Evolutionary conservation across 768 basidiomycete species (phyloP), one percentile per base, ranked within the genome.

Genomic region (Suillus cothurnatus): DNA sequence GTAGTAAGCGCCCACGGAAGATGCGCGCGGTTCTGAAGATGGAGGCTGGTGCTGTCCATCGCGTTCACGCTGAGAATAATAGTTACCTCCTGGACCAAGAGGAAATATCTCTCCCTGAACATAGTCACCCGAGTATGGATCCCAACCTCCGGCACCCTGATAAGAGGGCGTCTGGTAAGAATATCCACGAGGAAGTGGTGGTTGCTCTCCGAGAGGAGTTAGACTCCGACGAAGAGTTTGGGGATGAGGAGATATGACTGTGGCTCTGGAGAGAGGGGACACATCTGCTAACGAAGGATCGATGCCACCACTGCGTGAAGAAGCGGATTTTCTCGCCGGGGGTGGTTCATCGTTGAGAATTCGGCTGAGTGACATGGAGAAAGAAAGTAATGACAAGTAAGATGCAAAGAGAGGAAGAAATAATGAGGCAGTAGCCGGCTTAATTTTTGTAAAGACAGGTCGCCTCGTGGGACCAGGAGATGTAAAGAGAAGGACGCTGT

Each of bases 321-420:
- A 63, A 28, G 59, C 62, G 50, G 69, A 57, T 55, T 75, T 72
- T 59, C 79, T 70, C 55, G 81, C 74, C 26, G 81, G 79, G 38
- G 81, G 77, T 50, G 89, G 84, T 68, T 90, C 88, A 79, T 92
- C 87, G 79, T 93, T 93, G 78, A 93, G 87, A 67, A 93, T 92
- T 69, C 86, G 84, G 71, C 87, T 88, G 76, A 93, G 86, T 60
- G 91, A 92, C 91, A 93, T 93, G 77, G 66, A 71, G 52, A 62
- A 64, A 36, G 28, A 59, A 64, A 59, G 55, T 53, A 36, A 28
- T 8, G 49, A 55, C 57, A 56, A 67, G 62, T 62, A 43, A 47
- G 34, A 47, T 9, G 38, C 56, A 61, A 52, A 55, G 55, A 65
- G 64, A 21, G 61, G 38, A 64, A 52, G 56, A 52, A 47, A 61